These are phyloP conservation scores for Adansonia gregorii DNA, from an alignment of 441 rosid genomes.

Conservation along the genomic window DNA sequence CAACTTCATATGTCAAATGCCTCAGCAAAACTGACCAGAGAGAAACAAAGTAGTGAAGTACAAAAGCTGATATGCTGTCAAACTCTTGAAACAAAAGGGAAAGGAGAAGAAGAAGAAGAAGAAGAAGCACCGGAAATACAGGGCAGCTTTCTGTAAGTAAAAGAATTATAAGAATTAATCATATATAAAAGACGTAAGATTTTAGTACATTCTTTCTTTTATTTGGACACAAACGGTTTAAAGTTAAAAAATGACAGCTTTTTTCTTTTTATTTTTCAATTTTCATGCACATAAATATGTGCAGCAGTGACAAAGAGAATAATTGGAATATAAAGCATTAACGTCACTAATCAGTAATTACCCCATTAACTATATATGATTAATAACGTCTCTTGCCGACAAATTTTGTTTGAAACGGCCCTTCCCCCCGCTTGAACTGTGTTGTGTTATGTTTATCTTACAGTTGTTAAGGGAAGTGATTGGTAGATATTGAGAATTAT, in stretches of 20 bases:
- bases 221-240: slow-evolving; percentile 12
- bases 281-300: slow-evolving; percentile 30
- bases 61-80: slow-evolving; percentile 33
- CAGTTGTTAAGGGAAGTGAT: slow-evolving; percentile 24
- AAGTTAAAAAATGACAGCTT: slow-evolving; percentile 35
- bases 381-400: slow-evolving; percentile 75
- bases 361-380: slow-evolving; percentile 41
- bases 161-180: slow-evolving; percentile 62
- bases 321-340: slow-evolving; percentile 26
- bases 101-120: slow-evolving; percentile 26
- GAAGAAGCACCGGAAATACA: slow-evolving; percentile 37
- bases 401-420: slow-evolving; percentile 45
- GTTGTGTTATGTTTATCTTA: slow-evolving; percentile 1
- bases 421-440: slow-evolving; percentile 5
- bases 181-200: slow-evolving; percentile 57
- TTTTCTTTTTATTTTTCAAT: background rate
- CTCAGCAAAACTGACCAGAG: slow-evolving; percentile 29
- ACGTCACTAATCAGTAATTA: slow-evolving; percentile 32
- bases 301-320: slow-evolving; percentile 26
- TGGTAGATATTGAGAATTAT: background rate
- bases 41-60: slow-evolving; percentile 26
- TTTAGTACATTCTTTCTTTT: background rate
- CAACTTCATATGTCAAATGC: slow-evolving; percentile 73
- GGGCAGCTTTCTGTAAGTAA: slow-evolving; percentile 49
- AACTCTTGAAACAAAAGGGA: slow-evolving; percentile 27